phyloP scores from a whole-genome alignment of 192 early-diverging fungal genomes.

The Lunasporangiospora selenospora region DNA sequence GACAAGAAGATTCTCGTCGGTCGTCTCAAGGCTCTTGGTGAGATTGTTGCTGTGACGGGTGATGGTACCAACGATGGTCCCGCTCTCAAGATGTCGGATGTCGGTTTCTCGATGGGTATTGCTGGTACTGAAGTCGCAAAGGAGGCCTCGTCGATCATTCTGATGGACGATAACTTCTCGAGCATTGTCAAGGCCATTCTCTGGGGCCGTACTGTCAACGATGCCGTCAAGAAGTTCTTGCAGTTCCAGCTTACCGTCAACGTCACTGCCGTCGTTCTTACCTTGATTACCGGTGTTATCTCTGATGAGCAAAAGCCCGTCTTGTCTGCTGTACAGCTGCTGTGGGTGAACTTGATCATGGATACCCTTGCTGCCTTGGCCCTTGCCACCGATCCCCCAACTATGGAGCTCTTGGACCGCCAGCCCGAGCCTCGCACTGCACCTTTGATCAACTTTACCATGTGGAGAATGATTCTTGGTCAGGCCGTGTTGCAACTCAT shows the following conservation, averaged over 20 bases:
- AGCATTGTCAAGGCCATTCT: conserved; percentile 95
- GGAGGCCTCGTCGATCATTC: conserved; percentile 94
- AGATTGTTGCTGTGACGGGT: conserved; percentile 97
- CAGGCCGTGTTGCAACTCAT: conserved; percentile 89
- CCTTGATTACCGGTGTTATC: conserved; percentile 75
- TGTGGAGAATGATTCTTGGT: conserved; percentile 96
- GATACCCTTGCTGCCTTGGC: conserved; percentile 98
- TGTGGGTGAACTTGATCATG: conserved; percentile 99
- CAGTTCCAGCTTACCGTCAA: conserved; percentile 99
- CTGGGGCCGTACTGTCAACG: conserved; percentile 98
- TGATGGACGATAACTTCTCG: conserved; percentile 98
- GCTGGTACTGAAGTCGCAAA: conserved; percentile 99
- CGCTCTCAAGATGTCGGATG: conserved; percentile 91
- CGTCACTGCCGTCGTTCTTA: conserved; percentile 82
- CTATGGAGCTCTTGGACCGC: conserved; percentile 80
- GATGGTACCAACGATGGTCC: conserved; percentile 98
- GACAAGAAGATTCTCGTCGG: conserved; percentile 97
- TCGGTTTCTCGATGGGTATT: conserved; percentile 99
- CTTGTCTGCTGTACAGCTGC: conserved; percentile 92
- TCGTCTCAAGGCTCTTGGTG: conserved; percentile 85
- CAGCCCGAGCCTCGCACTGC: conserved; percentile 82
- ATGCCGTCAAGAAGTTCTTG: conserved; percentile 96
- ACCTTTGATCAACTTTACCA: conserved; percentile 84
- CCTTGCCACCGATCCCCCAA: conserved; percentile 93
- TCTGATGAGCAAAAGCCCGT: conserved; percentile 71